These are phyloP conservation scores for Chlorophyllum brunneum DNA, from an alignment of 768 basidiomycete genomes.

Conservation along the genomic window DNA sequence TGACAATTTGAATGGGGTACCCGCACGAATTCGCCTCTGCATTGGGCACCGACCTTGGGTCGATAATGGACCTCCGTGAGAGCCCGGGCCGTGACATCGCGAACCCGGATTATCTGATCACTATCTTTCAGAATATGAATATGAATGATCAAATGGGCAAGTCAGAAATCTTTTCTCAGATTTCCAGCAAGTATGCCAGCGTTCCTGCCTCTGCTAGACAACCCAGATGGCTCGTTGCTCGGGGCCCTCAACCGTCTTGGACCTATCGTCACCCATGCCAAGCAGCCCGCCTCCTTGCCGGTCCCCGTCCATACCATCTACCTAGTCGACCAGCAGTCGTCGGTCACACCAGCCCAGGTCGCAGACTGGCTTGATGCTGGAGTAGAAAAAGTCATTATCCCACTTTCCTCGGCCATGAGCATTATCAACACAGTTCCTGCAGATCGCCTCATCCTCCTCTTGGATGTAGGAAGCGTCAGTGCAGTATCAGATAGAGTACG, in stretches of 20 bases:
- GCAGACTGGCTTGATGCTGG: conserved; percentile 73
- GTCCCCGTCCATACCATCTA: conserved; percentile 37
- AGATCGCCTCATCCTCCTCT: conserved; percentile 69
- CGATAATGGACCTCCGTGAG: no score
- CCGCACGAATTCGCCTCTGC: no score
- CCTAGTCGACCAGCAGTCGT: conserved; percentile 50
- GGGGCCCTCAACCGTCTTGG: conserved; percentile 68
- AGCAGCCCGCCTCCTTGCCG: conserved; percentile 25
- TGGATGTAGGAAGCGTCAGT: conserved; percentile 70
- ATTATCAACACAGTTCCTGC: conserved; percentile 66
- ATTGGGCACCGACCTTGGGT: no score
- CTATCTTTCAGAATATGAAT: no score
- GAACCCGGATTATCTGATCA: no score
- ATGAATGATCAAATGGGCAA: no score
- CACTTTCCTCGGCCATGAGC: conserved; percentile 60
- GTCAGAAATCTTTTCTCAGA: conserved; percentile 3
- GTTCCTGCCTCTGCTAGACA: conserved; percentile 62
- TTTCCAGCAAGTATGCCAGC: conserved; percentile 33
- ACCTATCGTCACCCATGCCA: conserved; percentile 59
- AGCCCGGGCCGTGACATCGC: no score
- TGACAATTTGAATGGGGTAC: no score
- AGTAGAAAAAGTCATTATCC: conserved; percentile 74
- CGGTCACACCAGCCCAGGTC: conserved; percentile 49
- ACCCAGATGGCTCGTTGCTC: conserved; percentile 44
- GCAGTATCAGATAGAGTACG: conserved; percentile 75